These are phyloP conservation scores for Lentinula sp. DNA, from an alignment of 768 basidiomycete species.

Conservation along the genomic window DNA sequence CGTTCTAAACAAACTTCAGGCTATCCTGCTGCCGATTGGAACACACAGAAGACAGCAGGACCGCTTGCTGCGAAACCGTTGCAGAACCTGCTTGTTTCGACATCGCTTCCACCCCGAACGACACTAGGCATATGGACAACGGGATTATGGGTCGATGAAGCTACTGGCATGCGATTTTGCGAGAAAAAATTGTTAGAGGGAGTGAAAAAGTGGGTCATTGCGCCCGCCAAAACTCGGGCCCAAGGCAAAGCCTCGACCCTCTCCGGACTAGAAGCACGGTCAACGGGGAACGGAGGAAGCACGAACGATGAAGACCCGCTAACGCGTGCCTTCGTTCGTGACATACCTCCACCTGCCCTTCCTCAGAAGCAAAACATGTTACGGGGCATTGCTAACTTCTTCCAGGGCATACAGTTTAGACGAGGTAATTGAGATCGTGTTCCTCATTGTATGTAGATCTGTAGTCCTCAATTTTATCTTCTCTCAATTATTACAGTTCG, in stretches of 20 bases:
- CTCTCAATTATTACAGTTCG: too few relatives aligned
- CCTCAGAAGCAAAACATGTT: neutral
- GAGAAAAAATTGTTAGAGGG: conserved; percentile 46
- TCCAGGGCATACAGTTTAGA: neutral
- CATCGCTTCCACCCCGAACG: conserved; percentile 22
- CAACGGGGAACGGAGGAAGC: neutral
- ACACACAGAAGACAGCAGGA: too few relatives aligned
- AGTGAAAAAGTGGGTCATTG: conserved; percentile 32
- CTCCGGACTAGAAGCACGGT: too few relatives aligned
- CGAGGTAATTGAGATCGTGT: neutral
- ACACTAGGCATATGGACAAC: conserved; percentile 70
- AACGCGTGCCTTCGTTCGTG: neutral
- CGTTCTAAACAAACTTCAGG: neutral
- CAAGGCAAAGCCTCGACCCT: neutral
- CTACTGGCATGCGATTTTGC: conserved; percentile 52
- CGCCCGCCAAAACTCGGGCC: neutral
- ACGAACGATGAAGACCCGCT: neutral
- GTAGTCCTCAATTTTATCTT: neutral
- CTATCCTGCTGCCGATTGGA: neutral
- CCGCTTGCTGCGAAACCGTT: too few relatives aligned
- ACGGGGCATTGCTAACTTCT: neutral
- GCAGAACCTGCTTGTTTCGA: neutral
- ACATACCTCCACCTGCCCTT: neutral
- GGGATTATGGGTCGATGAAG: conserved; percentile 63
- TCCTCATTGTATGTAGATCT: neutral